A percentile compares a stretch with the other conserved stretches of the same genome.
These are phyloP conservation scores for Epichloe sibirici DNA, from an alignment of 2,329 filamentous ascomycete genomes.

Conservation along the genomic window DNA sequence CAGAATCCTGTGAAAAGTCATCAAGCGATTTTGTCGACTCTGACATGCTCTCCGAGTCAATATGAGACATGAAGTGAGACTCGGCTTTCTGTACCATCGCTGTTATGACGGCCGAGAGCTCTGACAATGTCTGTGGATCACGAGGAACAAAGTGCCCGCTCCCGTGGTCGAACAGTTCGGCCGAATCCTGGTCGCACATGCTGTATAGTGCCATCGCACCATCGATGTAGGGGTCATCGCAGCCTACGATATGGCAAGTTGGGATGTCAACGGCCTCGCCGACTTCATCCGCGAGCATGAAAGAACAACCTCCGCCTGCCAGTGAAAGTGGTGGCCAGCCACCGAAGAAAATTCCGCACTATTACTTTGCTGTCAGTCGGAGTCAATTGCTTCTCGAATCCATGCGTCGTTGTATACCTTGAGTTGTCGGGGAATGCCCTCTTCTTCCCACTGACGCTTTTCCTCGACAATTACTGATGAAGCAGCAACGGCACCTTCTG, in stretches of 20 bases:
- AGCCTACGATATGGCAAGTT: slow-evolving; percentile 41
- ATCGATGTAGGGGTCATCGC: slow-evolving; percentile 46
- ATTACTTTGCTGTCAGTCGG: slow-evolving; percentile 11
- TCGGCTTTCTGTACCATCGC: background rate
- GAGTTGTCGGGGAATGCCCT: slow-evolving; percentile 21
- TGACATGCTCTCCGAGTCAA: background rate
- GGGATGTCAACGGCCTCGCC: slow-evolving; percentile 38
- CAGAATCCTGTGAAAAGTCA: background rate
- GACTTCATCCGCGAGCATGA: slow-evolving; percentile 34
- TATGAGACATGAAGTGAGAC: background rate
- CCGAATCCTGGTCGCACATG: slow-evolving; percentile 46
- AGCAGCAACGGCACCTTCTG: slow-evolving; percentile 45
- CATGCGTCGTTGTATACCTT: slow-evolving; percentile 17
- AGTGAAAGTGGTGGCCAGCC: slow-evolving; percentile 41
- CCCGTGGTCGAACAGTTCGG: slow-evolving; percentile 51
- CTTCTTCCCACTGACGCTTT: slow-evolving; percentile 21
- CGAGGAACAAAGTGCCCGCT: slow-evolving; percentile 52
- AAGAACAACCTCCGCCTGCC: slow-evolving; percentile 24
- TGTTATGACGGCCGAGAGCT: slow-evolving; percentile 20
- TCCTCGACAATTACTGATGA: slow-evolving; percentile 41
- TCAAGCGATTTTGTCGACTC: background rate
- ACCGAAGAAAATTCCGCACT: slow-evolving; percentile 37
- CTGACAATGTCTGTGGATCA: slow-evolving; percentile 34
- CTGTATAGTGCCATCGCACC: slow-evolving; percentile 50
- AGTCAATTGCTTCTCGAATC: background rate